Base-by-base conservation (phyloP, 192 early-diverging fungal species). In the Dissophora ornata region DNA sequence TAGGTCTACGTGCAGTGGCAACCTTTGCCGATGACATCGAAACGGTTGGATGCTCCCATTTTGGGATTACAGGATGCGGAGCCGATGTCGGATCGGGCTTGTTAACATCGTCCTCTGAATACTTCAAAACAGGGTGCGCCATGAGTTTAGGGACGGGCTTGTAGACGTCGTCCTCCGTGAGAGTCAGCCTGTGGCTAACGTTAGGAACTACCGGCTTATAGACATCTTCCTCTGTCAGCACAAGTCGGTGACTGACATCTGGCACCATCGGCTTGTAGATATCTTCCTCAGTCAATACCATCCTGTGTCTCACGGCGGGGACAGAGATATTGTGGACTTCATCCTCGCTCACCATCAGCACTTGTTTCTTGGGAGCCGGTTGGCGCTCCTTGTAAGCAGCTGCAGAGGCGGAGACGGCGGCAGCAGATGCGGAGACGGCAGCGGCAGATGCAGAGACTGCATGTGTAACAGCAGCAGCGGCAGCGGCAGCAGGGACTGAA, bases 141-240 rank as follows among this genome's bases (percentile, higher is more conserved):
- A 29, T 33, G 12, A 50, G 57, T 0, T 42, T 12, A 25, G 55
- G 56, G 0, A 59, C 12, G 11, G 67, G 67, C 41, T 54, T 60
- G 0, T 62, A 38, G 21, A 70, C 58, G 9, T 70, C 67, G 15
- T 70, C 67, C 30, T 70, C 67, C 0, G 29, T 70, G 41, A 70
- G 10, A 0, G 50, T 45, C 30, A 70, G 34, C 3, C 19, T 41
- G 11, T 51, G 30, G 62, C 18, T 16, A 9, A 54, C 41, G n/a
- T 13, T 41, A 0, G 67, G 67, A 7, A 70, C 52, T 16, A 30
- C 16, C 0, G 67, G 67, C 24, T 70, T 60, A 4, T 64, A 53
- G 15, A 73, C 69, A 52, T 73, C 69, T 9, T 73, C 69, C 40
- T 73, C 69, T 0, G 33, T 50, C 19, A 73, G 26, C 1, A 29